phyloP scores from a whole-genome alignment of 768 basidiomycete species.

The Sarcodon sp. region DNA sequence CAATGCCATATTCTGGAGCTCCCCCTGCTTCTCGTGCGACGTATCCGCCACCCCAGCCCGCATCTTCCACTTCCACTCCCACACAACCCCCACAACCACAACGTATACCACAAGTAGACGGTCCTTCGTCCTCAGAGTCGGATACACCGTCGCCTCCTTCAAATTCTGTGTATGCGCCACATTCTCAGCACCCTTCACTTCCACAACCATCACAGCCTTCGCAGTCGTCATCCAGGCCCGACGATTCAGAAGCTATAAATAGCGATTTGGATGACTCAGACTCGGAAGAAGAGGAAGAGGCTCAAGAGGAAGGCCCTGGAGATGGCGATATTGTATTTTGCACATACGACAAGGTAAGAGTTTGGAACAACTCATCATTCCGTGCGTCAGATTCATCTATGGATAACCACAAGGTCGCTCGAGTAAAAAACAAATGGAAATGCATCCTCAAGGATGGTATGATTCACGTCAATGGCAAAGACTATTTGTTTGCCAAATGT shows the following conservation, averaged over 20 bases:
- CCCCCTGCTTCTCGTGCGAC: conserved; percentile 9
- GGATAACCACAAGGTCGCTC: conserved; percentile 58
- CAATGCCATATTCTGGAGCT: conserved; percentile 35
- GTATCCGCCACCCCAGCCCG: conserved; percentile 6
- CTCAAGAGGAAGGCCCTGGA: conserved; percentile 59
- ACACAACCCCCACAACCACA: background rate
- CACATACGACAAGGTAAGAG: conserved; percentile 88
- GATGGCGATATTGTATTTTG: conserved; percentile 91
- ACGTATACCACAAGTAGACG: conserved; percentile 72
- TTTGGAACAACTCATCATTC: background rate
- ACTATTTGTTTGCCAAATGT: conserved; percentile 96
- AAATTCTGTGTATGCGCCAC: conserved; percentile 47
- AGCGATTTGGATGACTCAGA: conserved; percentile 96
- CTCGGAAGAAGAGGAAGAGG: conserved; percentile 74
- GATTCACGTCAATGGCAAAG: conserved; percentile 93
- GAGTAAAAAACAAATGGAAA: conserved; percentile 99
- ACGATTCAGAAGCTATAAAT: conserved; percentile 81
- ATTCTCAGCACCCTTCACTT: conserved; percentile 60
- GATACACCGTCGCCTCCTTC: conserved; percentile 64
- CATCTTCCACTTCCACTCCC: conserved; percentile 1
- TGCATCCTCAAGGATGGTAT: conserved; percentile 95
- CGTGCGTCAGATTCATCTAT: background rate
- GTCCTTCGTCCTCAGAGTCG: conserved; percentile 55
- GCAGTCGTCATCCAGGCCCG: conserved; percentile 19
- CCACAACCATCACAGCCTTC: conserved; percentile 43